Evolutionary conservation across 2,329 filamentous ascomycete genomes (phyloP), one percentile per base, ranked within the genome.

Genomic region (Fusarium irregulare): DNA sequence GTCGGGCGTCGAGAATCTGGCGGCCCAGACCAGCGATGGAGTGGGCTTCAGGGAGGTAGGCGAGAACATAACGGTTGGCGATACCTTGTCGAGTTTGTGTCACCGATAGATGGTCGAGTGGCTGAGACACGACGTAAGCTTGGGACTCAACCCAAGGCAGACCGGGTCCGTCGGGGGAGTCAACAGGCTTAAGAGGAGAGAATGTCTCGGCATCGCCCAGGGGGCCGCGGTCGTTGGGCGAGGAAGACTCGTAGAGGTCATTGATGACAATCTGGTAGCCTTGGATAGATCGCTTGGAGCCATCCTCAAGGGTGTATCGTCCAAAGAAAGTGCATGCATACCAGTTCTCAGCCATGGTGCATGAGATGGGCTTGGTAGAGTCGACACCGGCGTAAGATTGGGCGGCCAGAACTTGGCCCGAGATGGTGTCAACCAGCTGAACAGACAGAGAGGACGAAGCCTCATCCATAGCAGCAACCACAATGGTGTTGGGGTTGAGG

Each of bases 31-130:
- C 92, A 50, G 95, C 84, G 58, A 99, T 89, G 40, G 92, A 87
- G 76, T 92, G 90, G 2, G 89, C 87, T 32, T 89, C 86, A 1
- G 93, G 89, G 4, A 97, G 84, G 41, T 92, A 92, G 47, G 91
- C 93, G 14, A 99, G 86, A 4, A 99, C 84, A 72, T 95, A 90
- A 18, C 93, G 90, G 44, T 89, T 91, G 2, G 93, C 92, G 76
- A 99, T 97, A 30, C 96, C 96, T 82, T 99, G 96, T 28, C 92
- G 88, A 1, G 96, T 99, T 77, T 94, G 91, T 0, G 94, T 96
- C 18, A 97, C 93, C 1, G 92, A 86, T 77, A 99, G 89, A 54
- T 91, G 87, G 18, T 89, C 89, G 64, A 98, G 90, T n/a, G 92
- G 88, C 63, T 93, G 90, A 1, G 92, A 89, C 66, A 98, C 88